Evolutionary conservation across 2,329 filamentous ascomycete genomes (phyloP), one percentile per base, ranked within the genome.

Genomic region (Cryphonectria naterciae): DNA sequence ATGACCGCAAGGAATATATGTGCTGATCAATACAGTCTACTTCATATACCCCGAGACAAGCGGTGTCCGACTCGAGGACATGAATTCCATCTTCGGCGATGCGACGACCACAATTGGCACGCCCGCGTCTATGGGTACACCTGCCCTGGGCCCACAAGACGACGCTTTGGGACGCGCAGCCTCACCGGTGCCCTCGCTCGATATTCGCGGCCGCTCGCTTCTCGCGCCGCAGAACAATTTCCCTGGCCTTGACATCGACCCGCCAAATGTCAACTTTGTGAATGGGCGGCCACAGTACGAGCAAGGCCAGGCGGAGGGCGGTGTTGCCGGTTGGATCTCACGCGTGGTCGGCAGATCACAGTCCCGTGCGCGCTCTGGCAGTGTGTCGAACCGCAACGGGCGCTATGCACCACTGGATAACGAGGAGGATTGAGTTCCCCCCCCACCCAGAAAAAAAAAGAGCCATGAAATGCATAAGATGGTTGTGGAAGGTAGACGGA

Each of bases 21-120:
- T 17, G 68, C 71, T 79, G 74, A 79, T 56, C 35, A 32, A 46
- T 37, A 19, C 74, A 98, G 96, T 99, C 10, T 99, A 95, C 83
- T 98, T 98, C 82, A 89, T 97, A 75, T 99, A 98, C 80, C 96
- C 96, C 41, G 96, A 99, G 82, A 99, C 96, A 0, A 96, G 95
- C 75, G 97, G 97, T 77, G 91, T 99, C 70, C 92, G 95, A 70
- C 87, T 99, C 66, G 96, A 99, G 82, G 96, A 99, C 76, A 99
- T 99, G 96, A 93, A 97, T 79, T 88, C 90, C 2, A 83, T 99
- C 22, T 99, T 99, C 78, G 96, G 96, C 74, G 96, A 99, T 80
- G 93, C 95, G 49, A 96, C 93, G 37, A 95, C 93, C 2, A 89
- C 91, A 15, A 91, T 93, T 65, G 87, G 85, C 56, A 97, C 95